A percentile compares a stretch with the other conserved stretches of the same genome.
Evolutionary conservation across 2,329 filamentous ascomycete genomes (phyloP).

Genomic region (Periconia sp.): DNA sequence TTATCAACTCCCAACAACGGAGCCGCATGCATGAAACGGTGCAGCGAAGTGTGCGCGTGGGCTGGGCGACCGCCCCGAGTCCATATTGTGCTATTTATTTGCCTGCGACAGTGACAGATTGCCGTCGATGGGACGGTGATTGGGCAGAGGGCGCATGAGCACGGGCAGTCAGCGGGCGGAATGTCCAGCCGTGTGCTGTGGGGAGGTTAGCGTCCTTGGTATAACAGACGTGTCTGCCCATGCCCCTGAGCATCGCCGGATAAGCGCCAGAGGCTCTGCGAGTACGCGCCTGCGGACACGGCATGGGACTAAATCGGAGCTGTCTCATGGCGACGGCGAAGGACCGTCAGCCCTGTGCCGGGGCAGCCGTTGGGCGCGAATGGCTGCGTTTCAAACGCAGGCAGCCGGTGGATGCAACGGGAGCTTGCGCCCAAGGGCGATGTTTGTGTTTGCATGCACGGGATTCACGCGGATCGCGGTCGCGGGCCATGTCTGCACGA

Average conservation of each 20-base stretch:
- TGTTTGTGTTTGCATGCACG: slow-evolving; percentile 1
- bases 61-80: slow-evolving; percentile 16
- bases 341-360: slow-evolving; percentile 25
- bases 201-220: slow-evolving; percentile 30
- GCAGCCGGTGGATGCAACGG: slow-evolving; percentile 15
- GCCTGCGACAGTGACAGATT: slow-evolving; percentile 18
- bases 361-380: slow-evolving; percentile 20
- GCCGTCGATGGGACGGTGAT: slow-evolving; percentile 19
- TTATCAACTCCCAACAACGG: slow-evolving; percentile 1
- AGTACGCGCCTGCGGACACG: slow-evolving; percentile 28
- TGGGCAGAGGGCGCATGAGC: slow-evolving; percentile 19
- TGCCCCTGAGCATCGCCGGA: slow-evolving; percentile 30
- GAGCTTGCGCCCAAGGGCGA: slow-evolving; percentile 10
- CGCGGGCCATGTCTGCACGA: slow-evolving; percentile 24
- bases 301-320: slow-evolving; percentile 28
- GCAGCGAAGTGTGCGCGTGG: slow-evolving; percentile 1
- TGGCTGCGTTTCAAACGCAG: slow-evolving; percentile 17
- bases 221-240: slow-evolving; percentile 10
- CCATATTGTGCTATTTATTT: slow-evolving; percentile 18
- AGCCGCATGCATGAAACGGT: slow-evolving; percentile 11
- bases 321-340: slow-evolving; percentile 18
- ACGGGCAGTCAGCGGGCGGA: slow-evolving; percentile 15
- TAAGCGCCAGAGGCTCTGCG: slow-evolving; percentile 34
- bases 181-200: slow-evolving; percentile 19
- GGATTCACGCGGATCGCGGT: slow-evolving; percentile 7